Percentiles rank a stretch among this genome's conserved stretches.
Evolutionary conservation across 257 asterid species (phyloP).

Genomic region (Fraxinus excelsior): DNA sequence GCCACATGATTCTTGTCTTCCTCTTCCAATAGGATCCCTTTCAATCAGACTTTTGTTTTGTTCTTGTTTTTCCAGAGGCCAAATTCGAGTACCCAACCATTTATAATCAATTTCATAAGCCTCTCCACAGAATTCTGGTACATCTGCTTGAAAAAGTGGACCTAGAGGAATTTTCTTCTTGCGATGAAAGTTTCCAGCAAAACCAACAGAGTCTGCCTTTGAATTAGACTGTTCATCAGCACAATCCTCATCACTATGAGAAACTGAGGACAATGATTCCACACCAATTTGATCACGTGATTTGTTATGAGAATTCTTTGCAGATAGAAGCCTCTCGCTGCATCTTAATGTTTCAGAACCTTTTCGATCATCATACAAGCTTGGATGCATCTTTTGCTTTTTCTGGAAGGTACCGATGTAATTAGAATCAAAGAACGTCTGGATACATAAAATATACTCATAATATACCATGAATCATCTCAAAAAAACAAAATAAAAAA

Average conservation of each 20-base stretch:
- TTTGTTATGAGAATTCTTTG: slow-evolving; percentile 54
- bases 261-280: slow-evolving; percentile 42
- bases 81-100: slow-evolving; percentile 41
- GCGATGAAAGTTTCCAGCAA: slow-evolving; percentile 28
- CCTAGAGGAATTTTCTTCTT: slow-evolving; percentile 46
- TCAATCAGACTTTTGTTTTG: slow-evolving; percentile 37
- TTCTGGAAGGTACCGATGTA: slow-evolving; percentile 50
- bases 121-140: slow-evolving; percentile 43
- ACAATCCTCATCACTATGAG: slow-evolving; percentile 29
- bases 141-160: slow-evolving; percentile 45
- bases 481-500: not conserved
- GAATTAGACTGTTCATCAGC: slow-evolving; percentile 27
- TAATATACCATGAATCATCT: not conserved
- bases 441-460: slow-evolving; percentile 6
- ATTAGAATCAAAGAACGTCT: slow-evolving; percentile 26
- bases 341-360: slow-evolving; percentile 55
- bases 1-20: slow-evolving; percentile 46
- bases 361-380: slow-evolving; percentile 64
- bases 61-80: slow-evolving; percentile 41
- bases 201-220: slow-evolving; percentile 36
- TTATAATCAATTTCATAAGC: slow-evolving; percentile 47
- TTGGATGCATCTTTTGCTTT: slow-evolving; percentile 84
- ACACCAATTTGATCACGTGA: slow-evolving; percentile 11
- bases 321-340: slow-evolving; percentile 66
- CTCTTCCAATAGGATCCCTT: slow-evolving; percentile 46